These are phyloP conservation scores for Mycosphaerella arachidis DNA, from an alignment of 2,329 filamentous ascomycete species.

Conservation along the genomic window DNA sequence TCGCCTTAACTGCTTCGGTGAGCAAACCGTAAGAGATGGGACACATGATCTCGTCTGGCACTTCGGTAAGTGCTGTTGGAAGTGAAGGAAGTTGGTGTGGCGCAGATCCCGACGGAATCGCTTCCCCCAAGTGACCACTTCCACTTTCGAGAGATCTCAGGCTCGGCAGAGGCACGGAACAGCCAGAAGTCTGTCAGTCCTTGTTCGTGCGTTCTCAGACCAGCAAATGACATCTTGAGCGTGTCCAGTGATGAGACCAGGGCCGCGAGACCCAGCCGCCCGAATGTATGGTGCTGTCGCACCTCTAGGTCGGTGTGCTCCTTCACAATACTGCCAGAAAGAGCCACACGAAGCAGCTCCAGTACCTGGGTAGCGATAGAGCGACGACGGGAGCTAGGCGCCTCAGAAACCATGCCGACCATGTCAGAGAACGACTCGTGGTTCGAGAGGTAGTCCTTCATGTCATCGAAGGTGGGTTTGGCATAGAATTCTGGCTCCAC, in stretches of 20 bases:
- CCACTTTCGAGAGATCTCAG: conserved; percentile 17
- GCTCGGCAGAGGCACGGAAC: conserved; percentile 21
- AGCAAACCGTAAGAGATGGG: conserved; percentile 34
- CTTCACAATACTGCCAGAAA: conserved; percentile 9
- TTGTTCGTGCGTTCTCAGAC: conserved; percentile 22
- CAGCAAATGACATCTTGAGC: conserved; percentile 13
- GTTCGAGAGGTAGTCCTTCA: conserved; percentile 24
- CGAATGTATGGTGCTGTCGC: background rate
- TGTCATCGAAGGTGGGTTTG: conserved; percentile 19
- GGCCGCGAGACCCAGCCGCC: background rate
- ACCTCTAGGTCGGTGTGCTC: conserved; percentile 13
- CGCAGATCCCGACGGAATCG: conserved; percentile 15
- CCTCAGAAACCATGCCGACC: conserved; percentile 23
- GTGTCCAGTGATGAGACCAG: conserved; percentile 4
- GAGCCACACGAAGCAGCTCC: conserved; percentile 19
- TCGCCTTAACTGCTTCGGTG: conserved; percentile 33
- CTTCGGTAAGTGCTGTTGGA: conserved; percentile 9
- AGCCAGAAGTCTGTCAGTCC: conserved; percentile 27
- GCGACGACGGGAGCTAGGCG: background rate
- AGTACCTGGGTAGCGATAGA: conserved; percentile 13
- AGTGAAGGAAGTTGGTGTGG: conserved; percentile 17
- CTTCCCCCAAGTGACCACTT: conserved; percentile 26
- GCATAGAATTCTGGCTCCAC: conserved; percentile 13
- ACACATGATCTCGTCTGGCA: conserved; percentile 29
- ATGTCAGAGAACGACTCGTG: conserved; percentile 32